These are phyloP conservation scores for Mallotus repandus DNA, from an alignment of 441 rosid species.

Conservation along the genomic window DNA sequence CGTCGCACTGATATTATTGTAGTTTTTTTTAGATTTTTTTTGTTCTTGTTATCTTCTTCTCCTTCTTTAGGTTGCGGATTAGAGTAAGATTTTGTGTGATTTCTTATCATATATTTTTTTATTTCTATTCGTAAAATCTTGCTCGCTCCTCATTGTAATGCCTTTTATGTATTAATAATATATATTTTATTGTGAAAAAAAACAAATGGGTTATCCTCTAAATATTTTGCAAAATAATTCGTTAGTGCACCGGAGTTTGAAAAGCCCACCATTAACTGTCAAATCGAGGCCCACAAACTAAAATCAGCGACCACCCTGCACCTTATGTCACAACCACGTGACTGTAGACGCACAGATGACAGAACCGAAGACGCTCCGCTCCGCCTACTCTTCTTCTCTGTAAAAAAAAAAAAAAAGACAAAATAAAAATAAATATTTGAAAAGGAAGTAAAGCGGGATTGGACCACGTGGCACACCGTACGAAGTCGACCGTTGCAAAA, in stretches of 20 bases:
- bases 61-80: too few relatives aligned
- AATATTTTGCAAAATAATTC: too few relatives aligned
- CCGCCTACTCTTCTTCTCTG: not conserved
- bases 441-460: constrained; percentile 23
- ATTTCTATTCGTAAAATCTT: too few relatives aligned
- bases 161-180: too few relatives aligned
- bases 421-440: constrained; percentile 18
- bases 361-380: constrained; percentile 40
- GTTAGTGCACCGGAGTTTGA: not conserved
- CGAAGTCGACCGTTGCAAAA: constrained; percentile 52
- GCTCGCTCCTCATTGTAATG: too few relatives aligned
- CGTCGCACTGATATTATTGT: too few relatives aligned
- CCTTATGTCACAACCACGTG: not conserved
- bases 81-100: too few relatives aligned
- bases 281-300: not conserved
- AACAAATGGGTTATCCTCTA: too few relatives aligned
- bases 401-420: not conserved
- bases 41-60: too few relatives aligned
- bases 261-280: not conserved
- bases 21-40: too few relatives aligned
- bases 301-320: constrained; percentile 7
- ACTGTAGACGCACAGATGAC: not conserved
- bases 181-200: too few relatives aligned
- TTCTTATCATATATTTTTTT: too few relatives aligned
- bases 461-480: constrained; percentile 36